A percentile compares a stretch with the other conserved stretches of the same genome.
Conservation (phyloP, 306 rosid species). For the Cucumis hystrix region DNA sequence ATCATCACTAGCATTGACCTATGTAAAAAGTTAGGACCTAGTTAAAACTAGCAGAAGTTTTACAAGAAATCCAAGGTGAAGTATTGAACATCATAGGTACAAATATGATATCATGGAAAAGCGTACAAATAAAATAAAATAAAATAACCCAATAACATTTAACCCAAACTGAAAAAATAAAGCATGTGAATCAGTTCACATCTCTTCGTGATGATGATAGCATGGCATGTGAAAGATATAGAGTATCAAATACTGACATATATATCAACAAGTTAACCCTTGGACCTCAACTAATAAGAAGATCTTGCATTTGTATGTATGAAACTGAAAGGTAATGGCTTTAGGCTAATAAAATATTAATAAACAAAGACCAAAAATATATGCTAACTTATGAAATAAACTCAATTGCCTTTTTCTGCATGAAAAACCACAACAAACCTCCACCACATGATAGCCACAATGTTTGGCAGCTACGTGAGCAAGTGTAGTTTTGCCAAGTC, state of each 20-base stretch:
- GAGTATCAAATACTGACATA: neutral
- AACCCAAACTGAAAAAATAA: neutral
- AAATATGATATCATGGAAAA: neutral
- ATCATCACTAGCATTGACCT: constrained; percentile 98
- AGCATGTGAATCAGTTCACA: neutral
- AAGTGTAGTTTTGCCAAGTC: constrained; percentile 94
- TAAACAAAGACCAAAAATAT: neutral
- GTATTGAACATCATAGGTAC: neutral
- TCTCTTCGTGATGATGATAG: neutral
- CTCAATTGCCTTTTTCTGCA: neutral
- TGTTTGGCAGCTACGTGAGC: constrained; percentile 93
- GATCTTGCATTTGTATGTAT: neutral
- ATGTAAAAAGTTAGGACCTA: neutral
- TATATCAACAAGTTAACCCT: neutral
- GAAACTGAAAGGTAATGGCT: neutral
- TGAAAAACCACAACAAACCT: constrained; percentile 36
- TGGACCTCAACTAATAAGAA: neutral
- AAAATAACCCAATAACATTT: neutral
- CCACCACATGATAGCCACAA: constrained; percentile 86
- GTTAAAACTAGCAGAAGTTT: constrained; percentile 3
- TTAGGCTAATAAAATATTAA: neutral
- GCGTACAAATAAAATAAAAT: neutral
- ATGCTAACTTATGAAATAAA: neutral
- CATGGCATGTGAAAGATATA: neutral
- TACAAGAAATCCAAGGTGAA: neutral